phyloP scores from a whole-genome alignment of 116 monocot genomes.

The Papilionanthe hybrid region DNA sequence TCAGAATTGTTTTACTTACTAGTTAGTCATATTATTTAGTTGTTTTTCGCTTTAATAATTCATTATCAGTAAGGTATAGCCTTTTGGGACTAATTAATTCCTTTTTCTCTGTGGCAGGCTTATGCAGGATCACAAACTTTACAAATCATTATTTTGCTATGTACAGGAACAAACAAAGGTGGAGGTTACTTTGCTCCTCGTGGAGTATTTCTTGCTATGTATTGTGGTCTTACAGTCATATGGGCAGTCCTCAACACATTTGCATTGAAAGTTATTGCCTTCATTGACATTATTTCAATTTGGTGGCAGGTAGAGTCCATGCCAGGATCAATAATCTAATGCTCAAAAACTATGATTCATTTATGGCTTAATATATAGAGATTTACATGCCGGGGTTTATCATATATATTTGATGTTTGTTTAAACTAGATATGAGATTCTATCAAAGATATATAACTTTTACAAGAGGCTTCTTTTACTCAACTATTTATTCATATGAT shows the following conservation, averaged over 20 bases:
- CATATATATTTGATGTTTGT: no score
- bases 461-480: no score
- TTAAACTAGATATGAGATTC: no score
- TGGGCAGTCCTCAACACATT: conserved; percentile 76
- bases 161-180: conserved; percentile 68
- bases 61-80: neutral
- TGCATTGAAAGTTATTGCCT: conserved; percentile 67
- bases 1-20: no score
- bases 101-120: conserved; percentile 29
- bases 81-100: neutral
- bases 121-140: conserved; percentile 63
- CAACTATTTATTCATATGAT: no score
- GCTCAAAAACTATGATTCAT: neutral
- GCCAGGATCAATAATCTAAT: neutral
- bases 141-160: conserved; percentile 65
- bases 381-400: no score
- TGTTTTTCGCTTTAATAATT: neutral
- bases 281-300: conserved; percentile 65
- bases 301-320: conserved; percentile 65
- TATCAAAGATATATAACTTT: no score
- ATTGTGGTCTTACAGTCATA: conserved; percentile 45
- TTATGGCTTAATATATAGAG: neutral
- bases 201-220: conserved; percentile 57
- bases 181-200: conserved; percentile 73
- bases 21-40: no score